These are phyloP conservation scores for Solanum etuberosum DNA, from an alignment of 257 asterid species.

Conservation along the genomic window DNA sequence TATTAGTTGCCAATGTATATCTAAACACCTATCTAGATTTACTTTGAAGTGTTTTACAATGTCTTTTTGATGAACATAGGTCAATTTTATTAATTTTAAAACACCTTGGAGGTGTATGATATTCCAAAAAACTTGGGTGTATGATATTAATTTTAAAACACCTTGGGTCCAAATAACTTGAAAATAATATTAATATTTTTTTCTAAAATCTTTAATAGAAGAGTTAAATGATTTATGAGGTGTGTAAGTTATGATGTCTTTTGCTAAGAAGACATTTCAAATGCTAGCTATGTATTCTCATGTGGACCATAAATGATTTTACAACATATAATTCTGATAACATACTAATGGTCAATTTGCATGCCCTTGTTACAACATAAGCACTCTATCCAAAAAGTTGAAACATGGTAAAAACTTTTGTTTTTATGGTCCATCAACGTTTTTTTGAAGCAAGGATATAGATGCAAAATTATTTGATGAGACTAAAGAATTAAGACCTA, in stretches of 20 bases:
- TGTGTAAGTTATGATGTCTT: neutral
- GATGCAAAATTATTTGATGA: neutral
- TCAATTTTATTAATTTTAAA: too few species aligned
- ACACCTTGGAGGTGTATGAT: too few species aligned
- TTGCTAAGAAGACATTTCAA: neutral
- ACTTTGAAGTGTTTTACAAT: too few species aligned
- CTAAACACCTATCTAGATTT: too few species aligned
- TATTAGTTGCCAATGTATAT: too few species aligned
- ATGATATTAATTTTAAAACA: too few species aligned
- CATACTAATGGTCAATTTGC: neutral
- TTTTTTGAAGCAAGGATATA: neutral
- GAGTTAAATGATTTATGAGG: neutral
- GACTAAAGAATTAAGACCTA: neutral
- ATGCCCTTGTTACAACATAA: neutral
- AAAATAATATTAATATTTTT: neutral
- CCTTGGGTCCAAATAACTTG: too few species aligned
- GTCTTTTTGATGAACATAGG: too few species aligned
- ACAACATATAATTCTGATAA: too few species aligned
- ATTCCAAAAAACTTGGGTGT: too few species aligned
- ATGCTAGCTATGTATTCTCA: too few species aligned
- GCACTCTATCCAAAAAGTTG: neutral
- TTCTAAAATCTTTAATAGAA: neutral
- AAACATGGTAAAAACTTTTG: neutral
- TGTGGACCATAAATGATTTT: neutral
- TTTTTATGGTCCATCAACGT: neutral